These are phyloP conservation scores for Calonectria leucothoes DNA, from an alignment of 2,329 filamentous ascomycete genomes.

Conservation along the genomic window DNA sequence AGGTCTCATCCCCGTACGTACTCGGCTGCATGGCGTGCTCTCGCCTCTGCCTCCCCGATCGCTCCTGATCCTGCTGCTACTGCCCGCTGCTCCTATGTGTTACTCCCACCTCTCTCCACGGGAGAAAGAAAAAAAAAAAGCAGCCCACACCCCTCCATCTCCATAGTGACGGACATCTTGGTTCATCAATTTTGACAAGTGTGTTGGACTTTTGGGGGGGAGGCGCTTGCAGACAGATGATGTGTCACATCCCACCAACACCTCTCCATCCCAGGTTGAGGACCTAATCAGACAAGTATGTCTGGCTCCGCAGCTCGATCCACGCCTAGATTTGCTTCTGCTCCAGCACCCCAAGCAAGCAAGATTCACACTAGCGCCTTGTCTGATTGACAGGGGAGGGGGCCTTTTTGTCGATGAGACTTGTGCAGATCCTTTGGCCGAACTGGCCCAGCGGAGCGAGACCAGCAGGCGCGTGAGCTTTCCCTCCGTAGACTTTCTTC, in stretches of 20 bases:
- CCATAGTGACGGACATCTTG: conserved; percentile 25
- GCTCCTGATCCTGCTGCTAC: neutral
- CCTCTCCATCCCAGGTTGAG: conserved; percentile 22
- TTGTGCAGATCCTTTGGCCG: neutral
- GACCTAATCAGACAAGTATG: conserved; percentile 40
- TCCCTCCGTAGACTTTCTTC: conserved; percentile 12
- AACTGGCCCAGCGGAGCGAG: neutral
- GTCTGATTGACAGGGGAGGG: conserved; percentile 25
- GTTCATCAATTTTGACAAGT: conserved; percentile 11
- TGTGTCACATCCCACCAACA: conserved; percentile 33
- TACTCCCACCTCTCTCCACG: neutral
- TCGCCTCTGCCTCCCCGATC: too few relatives aligned
- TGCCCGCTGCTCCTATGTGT: neutral
- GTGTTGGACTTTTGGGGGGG: conserved; percentile 21
- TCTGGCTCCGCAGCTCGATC: conserved; percentile 25
- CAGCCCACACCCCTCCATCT: conserved; percentile 22
- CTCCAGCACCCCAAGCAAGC: neutral
- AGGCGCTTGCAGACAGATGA: conserved; percentile 27
- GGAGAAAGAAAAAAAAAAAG: neutral
- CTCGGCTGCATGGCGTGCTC: neutral
- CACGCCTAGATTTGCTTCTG: conserved; percentile 33
- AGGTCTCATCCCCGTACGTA: conserved; percentile 32
- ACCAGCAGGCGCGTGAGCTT: neutral
- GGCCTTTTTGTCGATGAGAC: neutral
- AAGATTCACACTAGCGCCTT: conserved; percentile 24